Evolutionary conservation across 2,329 filamentous ascomycete species (phyloP), one percentile per base, ranked within the genome.

Genomic region (Aspergillus fumigatiaffinis): DNA sequence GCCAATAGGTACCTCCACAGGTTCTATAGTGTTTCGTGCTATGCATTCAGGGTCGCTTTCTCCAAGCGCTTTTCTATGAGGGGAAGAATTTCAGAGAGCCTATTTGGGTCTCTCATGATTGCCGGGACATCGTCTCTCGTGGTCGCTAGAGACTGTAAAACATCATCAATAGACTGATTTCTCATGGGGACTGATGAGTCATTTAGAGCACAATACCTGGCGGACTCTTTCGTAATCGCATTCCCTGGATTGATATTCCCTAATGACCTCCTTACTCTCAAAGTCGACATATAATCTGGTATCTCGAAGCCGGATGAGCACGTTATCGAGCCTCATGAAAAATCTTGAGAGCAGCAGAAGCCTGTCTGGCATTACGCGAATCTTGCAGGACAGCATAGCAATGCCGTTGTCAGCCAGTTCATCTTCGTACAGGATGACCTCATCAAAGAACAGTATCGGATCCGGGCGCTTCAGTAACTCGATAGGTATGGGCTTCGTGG

Each of bases 371-470:
- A 97, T 97, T 56, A 97, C 93, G 58, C 94, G 84, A 52, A 97
- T 80, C 80, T 99, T 99, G 76, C 89, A 91, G 60, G 88, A 95
- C 57, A 95, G 81, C 71, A 97, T 83, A 29, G 91, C 91, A 66
- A 97, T 94, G 60, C 94, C 94, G 71, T 99, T 99, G 75, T 99
- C 94, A 59, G 96, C 94, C 50, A 99, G 84, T 79, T 99, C 94
- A 77, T 95, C 95, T 78, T 99, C 94, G 73, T 96, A 99, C 50
- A 99, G 82, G 66, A 97, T 87, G 42, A 99, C 91, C 67, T 97
- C 92, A 77, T 97, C 93, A 72, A 95, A 96, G 81, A 97, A 97
- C 4, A 96, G 78, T 63, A 99, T 99, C 0, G 94, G 94, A 72
- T 99, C 94, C 14, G 91, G 89, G 32, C 90, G 85, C 72, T 89